Evolutionary conservation across 108 stramenopile species (phyloP).

Genomic region (Conticribra guillardii): DNA sequence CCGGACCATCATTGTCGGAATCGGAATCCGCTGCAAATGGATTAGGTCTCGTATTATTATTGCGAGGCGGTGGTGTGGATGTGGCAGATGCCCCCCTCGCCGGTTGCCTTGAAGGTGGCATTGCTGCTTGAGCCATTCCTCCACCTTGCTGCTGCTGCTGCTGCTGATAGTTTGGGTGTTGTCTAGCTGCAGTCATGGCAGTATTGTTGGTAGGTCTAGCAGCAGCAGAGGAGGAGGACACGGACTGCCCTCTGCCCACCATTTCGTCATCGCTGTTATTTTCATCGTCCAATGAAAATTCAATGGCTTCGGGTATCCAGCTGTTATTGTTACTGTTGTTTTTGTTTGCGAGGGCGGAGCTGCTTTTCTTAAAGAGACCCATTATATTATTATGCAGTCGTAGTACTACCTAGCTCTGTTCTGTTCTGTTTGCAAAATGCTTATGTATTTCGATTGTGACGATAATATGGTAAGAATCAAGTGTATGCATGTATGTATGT

Average conservation of each 20-base stretch:
- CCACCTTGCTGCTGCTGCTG: not conserved
- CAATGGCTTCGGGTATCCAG: slow-evolving; percentile 22
- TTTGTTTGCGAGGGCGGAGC: not conserved
- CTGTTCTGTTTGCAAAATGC: no score
- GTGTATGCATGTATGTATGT: no score
- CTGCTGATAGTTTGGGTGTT: not conserved
- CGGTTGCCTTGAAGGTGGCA: not conserved
- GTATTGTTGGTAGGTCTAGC: not conserved
- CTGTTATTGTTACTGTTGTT: not conserved
- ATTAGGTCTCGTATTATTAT: not conserved
- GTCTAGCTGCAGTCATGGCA: not conserved
- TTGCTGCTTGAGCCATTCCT: not conserved
- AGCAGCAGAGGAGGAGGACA: not conserved
- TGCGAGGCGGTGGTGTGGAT: not conserved
- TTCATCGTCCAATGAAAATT: slow-evolving; percentile 11
- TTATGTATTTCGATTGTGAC: no score
- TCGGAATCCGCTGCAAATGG: not conserved
- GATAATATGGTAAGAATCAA: no score
- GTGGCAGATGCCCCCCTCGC: not conserved
- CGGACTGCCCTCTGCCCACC: not conserved
- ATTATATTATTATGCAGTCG: no score
- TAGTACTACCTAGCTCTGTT: no score
- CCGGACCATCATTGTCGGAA: not conserved
- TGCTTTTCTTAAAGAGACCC: not conserved
- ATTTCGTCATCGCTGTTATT: not conserved